Evolutionary conservation across 2,329 filamentous ascomycete species (phyloP).

Genomic region (Fusarium tjaetaba): DNA sequence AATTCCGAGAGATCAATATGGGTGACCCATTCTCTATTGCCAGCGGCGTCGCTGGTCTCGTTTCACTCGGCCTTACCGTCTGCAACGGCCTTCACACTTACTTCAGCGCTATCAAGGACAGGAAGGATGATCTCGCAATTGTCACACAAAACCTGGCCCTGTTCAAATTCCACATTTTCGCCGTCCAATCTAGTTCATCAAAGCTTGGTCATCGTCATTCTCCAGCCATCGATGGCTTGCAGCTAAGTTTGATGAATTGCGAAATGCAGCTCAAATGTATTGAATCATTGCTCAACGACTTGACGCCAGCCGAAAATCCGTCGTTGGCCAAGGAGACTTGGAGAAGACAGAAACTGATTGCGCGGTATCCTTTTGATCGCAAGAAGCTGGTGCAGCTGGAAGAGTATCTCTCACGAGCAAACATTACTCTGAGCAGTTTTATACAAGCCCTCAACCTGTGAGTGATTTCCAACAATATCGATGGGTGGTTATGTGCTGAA

Average conservation of each 20-base stretch:
- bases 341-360: fast-evolving
- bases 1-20: neutral
- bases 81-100: neutral
- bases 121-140: neutral
- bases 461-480: too few relatives aligned
- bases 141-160: fast-evolving
- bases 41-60: constrained; percentile 1
- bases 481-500: too few relatives aligned
- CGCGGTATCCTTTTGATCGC: neutral
- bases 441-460: neutral
- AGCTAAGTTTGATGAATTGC: fast-evolving
- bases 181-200: fast-evolving
- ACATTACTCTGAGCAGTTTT: fast-evolving
- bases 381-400: neutral
- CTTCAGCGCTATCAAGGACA: neutral
- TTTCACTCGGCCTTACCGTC: neutral
- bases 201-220: neutral
- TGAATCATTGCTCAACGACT: fast-evolving
- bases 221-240: neutral
- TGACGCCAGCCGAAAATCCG: fast-evolving
- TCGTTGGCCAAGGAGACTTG: fast-evolving
- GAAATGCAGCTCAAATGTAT: neutral
- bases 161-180: neutral
- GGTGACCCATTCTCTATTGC: neutral
- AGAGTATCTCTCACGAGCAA: neutral